Base-by-base conservation (phyloP, 2,329 filamentous ascomycete genomes). In the Hymenoscyphus scutula region DNA sequence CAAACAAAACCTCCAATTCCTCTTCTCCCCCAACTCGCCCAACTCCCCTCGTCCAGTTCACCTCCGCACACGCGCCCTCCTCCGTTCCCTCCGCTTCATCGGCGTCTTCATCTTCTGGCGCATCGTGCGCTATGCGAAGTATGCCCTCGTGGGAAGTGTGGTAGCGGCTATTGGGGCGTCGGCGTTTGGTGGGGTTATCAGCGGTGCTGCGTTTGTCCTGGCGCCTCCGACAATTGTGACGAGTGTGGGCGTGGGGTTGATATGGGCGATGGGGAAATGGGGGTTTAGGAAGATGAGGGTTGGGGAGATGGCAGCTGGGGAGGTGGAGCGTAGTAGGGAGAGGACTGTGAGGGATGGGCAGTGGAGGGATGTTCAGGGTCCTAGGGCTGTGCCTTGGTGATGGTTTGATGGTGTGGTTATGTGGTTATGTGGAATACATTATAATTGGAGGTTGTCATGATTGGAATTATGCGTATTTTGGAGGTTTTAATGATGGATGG, bases 51-150 rank as follows among this genome's bases (percentile, higher is more conserved):
- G 65, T 0, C 69, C 72, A n/a, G 68, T 64, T 0, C 67, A 62
- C 41, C 65, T 72, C 1, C 71, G 72, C 5, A 74, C 72, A 7
- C 69, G 72, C 10, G 72, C 72, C 5, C 66, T 74, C 15, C 68
- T 74, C 1, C 68, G 70, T 7, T 67, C 69, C 5, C 64, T 74
- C 1, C 72, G 67, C 32, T 73, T 67, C 53, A 66, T 74, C 8
- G 63, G 68, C 1, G 61, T 72, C 19, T 74, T 73, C 48, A 55
- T 74, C 15, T 74, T 74, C 67, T 74, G 72, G 72, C 71, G 72
- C 25, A 60, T 73, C 1, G 70, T 74, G 0, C 68, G 72, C 23
- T 74, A 73, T 60, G 72, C 72, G n/a, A 72, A 72, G 53, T 74
- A 72, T 53, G 72, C 72, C 3, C 55, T 69, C 2, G 68, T 73